Base-by-base conservation (phyloP, 441 rosid genomes). In the Raphanus hybrid region DNA sequence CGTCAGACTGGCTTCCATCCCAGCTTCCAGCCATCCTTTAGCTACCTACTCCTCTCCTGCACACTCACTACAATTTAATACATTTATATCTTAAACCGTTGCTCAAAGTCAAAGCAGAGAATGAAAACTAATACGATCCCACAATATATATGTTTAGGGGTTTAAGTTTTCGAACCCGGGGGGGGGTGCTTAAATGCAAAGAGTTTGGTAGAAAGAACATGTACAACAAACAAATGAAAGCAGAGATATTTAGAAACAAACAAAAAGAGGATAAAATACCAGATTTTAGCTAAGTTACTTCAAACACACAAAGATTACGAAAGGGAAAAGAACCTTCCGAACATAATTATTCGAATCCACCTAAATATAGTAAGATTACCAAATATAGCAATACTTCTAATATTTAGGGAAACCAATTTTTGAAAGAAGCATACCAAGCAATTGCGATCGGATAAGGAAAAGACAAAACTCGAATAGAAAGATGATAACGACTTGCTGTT, bases 1-100 rank as follows among this genome's bases (percentile, higher is more conserved):
- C 97, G 20, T 93, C 97, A 3, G 96, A 93, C 69, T 88, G 90
- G 84, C 92, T 89, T 82, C 89, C 90, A 57, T 91, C 97, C 91
- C 88, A 86, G 84, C 85, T 87, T 74, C 85, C 93, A 32, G 79
- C 87, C 97, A 93, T 93, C 69, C 69, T 71, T 23, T 3, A 8
- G 71, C 59, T 23, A 23, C 2, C 26, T 23, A 23, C 26, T 23
- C 26, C 26, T 23, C 26, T 23, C 26, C 26, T 23, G n/a, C n/a
- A n/a, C n/a, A n/a, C n/a, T n/a, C n/a, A n/a, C n/a, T n/a, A n/a
- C n/a, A n/a, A n/a, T n/a, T n/a, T n/a, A n/a, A n/a, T n/a, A n/a
- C n/a, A n/a, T n/a, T n/a, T n/a, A n/a, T n/a, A n/a, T n/a, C n/a
- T n/a, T n/a, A n/a, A n/a, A n/a, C n/a, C n/a, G n/a, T n/a, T n/a